Evolutionary conservation across 2,329 filamentous ascomycete genomes (phyloP), one percentile per base, ranked within the genome.

Genomic region (Penicillium sp.): DNA sequence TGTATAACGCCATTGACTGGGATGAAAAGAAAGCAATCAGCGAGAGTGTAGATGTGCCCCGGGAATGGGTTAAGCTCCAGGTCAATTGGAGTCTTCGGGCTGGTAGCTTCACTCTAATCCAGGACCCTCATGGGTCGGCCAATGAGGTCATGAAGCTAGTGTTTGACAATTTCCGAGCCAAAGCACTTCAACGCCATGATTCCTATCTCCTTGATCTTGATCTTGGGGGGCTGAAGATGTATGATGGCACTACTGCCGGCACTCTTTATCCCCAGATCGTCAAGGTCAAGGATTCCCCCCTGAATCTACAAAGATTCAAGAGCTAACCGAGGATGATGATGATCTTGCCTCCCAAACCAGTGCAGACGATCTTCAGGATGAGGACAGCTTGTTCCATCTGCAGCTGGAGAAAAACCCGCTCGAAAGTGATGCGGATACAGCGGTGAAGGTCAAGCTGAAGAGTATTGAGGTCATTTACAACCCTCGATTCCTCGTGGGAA

Each of bases 401-500:
- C 87, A 94, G 60, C 86, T 99, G 53, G 96, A 99, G 77, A 89
- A 97, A 71, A 96, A 99, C 65, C 96, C 96, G 0, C 83, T 99
- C 1, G 92, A 99, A 70, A 90, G 88, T 25, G 90, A 92, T 62
- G 93, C 94, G 21, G 96, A 99, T 68, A 89, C 96, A 23, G 91
- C 92, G 7, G 79, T 99, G 35, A 93, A 88, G 2, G 88, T 93
- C 67, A 97, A 96, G 74, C 79, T 99, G 65, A 97, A 96, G 74
- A 94, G 93, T 44, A 88, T 99, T 65, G 96, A 99, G 73, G 89
- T 99, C 54, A 91, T 99, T 25, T 99, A 96, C 84, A 99, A 99
- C 67, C 94, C 96, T 1, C 90, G 88, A 63, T 96, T 97, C 65
- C 83, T 97, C 0, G 87, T 96, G 6, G 93, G 94, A 49, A 86